A percentile compares a stretch with the other conserved stretches of the same genome.
These are phyloP conservation scores for Glebionis coronaria DNA, from an alignment of 129 eudicot genomes.

Conservation along the genomic window DNA sequence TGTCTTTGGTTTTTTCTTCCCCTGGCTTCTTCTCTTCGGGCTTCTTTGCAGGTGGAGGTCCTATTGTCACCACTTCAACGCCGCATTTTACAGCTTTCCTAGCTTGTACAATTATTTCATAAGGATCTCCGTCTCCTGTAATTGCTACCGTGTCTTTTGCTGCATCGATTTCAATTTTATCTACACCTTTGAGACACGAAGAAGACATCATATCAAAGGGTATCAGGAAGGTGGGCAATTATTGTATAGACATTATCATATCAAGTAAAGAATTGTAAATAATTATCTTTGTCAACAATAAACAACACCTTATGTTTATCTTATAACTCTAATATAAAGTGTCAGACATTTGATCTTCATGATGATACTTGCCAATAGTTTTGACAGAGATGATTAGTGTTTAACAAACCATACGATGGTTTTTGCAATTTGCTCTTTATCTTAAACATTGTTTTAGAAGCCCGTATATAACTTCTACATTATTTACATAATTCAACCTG, in stretches of 20 bases:
- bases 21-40: constrained; percentile 24
- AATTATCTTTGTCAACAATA: too few species aligned
- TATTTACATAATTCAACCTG: too few species aligned
- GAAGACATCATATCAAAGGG: not conserved
- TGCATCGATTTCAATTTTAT: constrained; percentile 57
- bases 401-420: too few species aligned
- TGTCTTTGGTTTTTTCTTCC: constrained; percentile 16
- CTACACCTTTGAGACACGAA: constrained; percentile 43
- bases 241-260: not conserved
- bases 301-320: too few species aligned
- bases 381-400: too few species aligned
- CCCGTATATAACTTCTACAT: too few species aligned
- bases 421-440: too few species aligned
- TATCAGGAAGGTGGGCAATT: not conserved
- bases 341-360: too few species aligned
- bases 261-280: not conserved
- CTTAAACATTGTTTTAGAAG: too few species aligned
- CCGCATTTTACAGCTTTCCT: constrained; percentile 42
- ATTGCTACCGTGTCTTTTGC: constrained; percentile 53
- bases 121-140: constrained; percentile 69
- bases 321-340: too few species aligned
- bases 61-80: constrained; percentile 51
- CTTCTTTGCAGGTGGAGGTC: constrained; percentile 57
- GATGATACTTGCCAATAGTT: too few species aligned
- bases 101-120: constrained; percentile 36